Percentiles rank a stretch among this genome's conserved stretches.
Conservation (phyloP, 1,284 basidiomycete genomes). For the Moniliophthora roreri region DNA sequence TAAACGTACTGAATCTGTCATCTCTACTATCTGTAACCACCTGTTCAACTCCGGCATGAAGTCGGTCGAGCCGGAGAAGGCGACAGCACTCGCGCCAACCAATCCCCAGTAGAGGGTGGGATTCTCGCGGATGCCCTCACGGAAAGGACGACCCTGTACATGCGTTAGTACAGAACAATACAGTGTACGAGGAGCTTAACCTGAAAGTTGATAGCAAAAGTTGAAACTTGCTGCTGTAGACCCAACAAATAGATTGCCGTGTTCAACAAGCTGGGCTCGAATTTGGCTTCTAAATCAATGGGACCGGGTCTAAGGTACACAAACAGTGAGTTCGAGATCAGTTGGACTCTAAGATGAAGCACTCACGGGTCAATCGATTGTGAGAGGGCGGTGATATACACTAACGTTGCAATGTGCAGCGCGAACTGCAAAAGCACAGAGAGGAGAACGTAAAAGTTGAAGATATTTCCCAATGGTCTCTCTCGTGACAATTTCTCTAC, state of each 20-base stretch:
- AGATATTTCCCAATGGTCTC: slow-evolving; percentile 90
- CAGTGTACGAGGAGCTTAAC: slow-evolving; percentile 28
- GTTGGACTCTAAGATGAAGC: not conserved
- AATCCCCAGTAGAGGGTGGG: slow-evolving; percentile 89
- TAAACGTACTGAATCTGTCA: slow-evolving; percentile 67
- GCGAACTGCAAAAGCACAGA: slow-evolving; percentile 92
- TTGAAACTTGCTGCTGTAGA: slow-evolving; percentile 93
- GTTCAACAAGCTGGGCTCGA: slow-evolving; percentile 90
- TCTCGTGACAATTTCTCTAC: slow-evolving; percentile 91
- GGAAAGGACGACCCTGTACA: slow-evolving; percentile 85
- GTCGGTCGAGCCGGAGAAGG: slow-evolving; percentile 91
- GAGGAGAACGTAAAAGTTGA: slow-evolving; percentile 91
- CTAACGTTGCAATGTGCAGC: slow-evolving; percentile 82
- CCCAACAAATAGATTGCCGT: slow-evolving; percentile 94
- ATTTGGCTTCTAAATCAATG: slow-evolving; percentile 93
- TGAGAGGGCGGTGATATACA: slow-evolving; percentile 89
- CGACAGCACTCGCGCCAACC: slow-evolving; percentile 82
- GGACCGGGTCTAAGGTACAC: slow-evolving; percentile 56
- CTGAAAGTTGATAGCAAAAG: slow-evolving; percentile 96
- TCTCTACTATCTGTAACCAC: slow-evolving; percentile 97
- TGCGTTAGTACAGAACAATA: not conserved
- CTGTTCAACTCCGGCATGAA: slow-evolving; percentile 94
- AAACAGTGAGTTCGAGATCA: slow-evolving; percentile 9
- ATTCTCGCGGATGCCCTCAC: slow-evolving; percentile 94
- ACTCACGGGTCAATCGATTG: slow-evolving; percentile 78